phyloP scores from a whole-genome alignment of 192 early-diverging fungal genomes.

The Umbelopsis isabellina region DNA sequence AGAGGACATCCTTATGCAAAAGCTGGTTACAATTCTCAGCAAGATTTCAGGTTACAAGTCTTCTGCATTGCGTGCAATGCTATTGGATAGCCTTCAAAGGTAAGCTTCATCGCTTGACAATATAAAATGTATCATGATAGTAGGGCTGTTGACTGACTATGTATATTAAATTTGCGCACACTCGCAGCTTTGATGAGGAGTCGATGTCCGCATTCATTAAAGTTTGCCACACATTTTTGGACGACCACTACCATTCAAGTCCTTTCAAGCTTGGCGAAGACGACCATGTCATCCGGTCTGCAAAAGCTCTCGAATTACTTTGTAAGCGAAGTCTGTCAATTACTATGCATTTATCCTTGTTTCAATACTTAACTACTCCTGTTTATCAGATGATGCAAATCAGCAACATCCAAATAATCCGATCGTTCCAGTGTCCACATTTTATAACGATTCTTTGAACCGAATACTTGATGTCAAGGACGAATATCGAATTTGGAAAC shows the following conservation, averaged over 20 bases:
- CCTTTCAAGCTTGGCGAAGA: conserved; percentile 38
- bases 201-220: conserved; percentile 22
- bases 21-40: not conserved
- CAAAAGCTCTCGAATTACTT: conserved; percentile 30
- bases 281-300: conserved; percentile 32
- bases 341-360: not conserved
- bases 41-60: conserved; percentile 9
- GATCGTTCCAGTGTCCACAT: conserved; percentile 10
- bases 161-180: not conserved
- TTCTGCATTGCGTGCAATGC: not conserved
- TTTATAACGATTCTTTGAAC: conserved; percentile 33
- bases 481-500: conserved; percentile 75
- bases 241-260: conserved; percentile 40
- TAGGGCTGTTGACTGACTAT: not conserved
- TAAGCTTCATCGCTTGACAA: not conserved
- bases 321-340: conserved; percentile 15
- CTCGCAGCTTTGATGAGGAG: conserved; percentile 20
- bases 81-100: conserved; percentile 1
- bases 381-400: conserved; percentile 6
- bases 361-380: not conserved
- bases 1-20: conserved; percentile 5
- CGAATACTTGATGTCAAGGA: conserved; percentile 72
- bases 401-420: not conserved
- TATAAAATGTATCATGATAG: not conserved
- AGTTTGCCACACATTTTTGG: conserved; percentile 29